Conservation (phyloP, 345 rosid species). For the rapeseed (Brassica napus) region Da-Ae NC_063434.1:26569501-26570000, state of each 20-base stretch:
- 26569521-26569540: slow-evolving; percentile 43
- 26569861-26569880: not conserved
- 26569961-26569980: slow-evolving; percentile 26
- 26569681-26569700: not conserved
- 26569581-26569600: slow-evolving; percentile 7
- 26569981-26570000: slow-evolving; percentile 10
- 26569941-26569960: slow-evolving; percentile 22
- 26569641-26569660: not conserved
- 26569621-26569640: slow-evolving; percentile 2
- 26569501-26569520: slow-evolving; percentile 26
- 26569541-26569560: slow-evolving; percentile 38
- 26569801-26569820: not conserved
- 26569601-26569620: slow-evolving; percentile 7
- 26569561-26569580: slow-evolving; percentile 37
- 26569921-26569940: slow-evolving; percentile 28
- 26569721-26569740: not conserved
- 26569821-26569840: not conserved
- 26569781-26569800: not conserved
- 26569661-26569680: slow-evolving; percentile 6
- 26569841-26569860: not conserved
- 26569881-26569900: not conserved
- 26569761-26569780: not conserved
- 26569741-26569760: slow-evolving; percentile 1
- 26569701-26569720: not conserved
- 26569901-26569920: slow-evolving; percentile 14